Conservation (phyloP, 805 yeast species). For the Kuraishia piskuri region DNA sequence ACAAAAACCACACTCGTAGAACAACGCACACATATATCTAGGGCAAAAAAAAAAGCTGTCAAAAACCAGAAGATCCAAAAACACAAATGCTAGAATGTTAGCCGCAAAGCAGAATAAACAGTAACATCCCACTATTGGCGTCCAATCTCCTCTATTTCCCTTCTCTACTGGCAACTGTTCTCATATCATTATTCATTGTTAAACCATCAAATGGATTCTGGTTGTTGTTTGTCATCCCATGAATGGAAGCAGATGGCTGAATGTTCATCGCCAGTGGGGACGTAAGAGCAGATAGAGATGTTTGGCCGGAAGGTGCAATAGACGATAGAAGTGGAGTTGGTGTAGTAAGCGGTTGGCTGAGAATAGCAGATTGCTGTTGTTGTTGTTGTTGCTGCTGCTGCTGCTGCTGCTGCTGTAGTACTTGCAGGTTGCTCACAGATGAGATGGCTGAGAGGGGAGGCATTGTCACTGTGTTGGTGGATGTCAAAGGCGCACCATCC, state of each 20-base stretch:
- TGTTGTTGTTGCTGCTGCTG: not conserved
- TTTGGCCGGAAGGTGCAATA: not conserved
- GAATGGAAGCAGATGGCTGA: not conserved
- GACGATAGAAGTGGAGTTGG: not conserved
- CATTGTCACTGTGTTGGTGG: slow-evolving; percentile 11
- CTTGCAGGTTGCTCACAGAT: slow-evolving; percentile 22
- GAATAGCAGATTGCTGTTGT: not conserved
- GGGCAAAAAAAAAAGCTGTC: no score
- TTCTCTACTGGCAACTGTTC: not conserved
- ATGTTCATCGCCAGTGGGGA: not conserved
- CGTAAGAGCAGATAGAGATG: not conserved
- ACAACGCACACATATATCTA: no score
- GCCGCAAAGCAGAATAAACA: no score
- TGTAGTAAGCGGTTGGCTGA: not conserved
- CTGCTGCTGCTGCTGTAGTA: slow-evolving; percentile 5
- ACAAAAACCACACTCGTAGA: no score
- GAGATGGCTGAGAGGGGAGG: slow-evolving; percentile 28
- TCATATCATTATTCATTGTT: not conserved
- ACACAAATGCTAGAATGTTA: no score
- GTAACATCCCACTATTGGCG: no score
- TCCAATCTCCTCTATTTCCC: not conserved
- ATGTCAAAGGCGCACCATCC: slow-evolving; percentile 5
- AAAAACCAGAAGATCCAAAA: no score
- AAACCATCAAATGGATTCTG: not conserved
- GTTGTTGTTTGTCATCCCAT: not conserved